phyloP scores from a whole-genome alignment of 1,139 yeast genomes.

The Debaryomyces sp. region DNA sequence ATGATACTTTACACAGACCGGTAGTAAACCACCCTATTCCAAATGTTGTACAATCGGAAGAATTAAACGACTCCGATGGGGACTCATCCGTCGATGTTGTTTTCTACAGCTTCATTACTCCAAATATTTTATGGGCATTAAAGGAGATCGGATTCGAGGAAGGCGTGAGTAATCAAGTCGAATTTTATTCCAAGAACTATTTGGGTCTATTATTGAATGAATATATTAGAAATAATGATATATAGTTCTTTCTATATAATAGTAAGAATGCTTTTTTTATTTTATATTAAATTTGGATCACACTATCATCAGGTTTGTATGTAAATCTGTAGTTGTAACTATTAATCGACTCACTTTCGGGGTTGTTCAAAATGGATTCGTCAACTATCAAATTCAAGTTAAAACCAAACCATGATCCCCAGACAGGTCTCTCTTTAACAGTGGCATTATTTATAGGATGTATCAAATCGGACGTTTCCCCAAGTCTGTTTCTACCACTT shows the following conservation, averaged over 20 bases:
- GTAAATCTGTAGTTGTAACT: slow-evolving; percentile 69
- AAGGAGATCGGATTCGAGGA: slow-evolving; percentile 30
- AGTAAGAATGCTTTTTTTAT: slow-evolving; percentile 6
- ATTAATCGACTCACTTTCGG: slow-evolving; percentile 50
- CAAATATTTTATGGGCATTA: slow-evolving; percentile 63
- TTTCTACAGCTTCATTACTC: slow-evolving; percentile 73
- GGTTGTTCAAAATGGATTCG: slow-evolving; percentile 47
- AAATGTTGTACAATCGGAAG: slow-evolving; percentile 65
- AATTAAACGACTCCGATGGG: slow-evolving; percentile 20
- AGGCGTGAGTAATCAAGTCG: slow-evolving; percentile 15
- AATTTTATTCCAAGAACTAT: slow-evolving; percentile 34
- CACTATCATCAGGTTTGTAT: slow-evolving; percentile 60
- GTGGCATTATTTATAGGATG: slow-evolving; percentile 16
- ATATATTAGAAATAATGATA: slow-evolving; percentile 22
- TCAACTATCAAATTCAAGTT: slow-evolving; percentile 61
- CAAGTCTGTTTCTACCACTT: slow-evolving; percentile 63
- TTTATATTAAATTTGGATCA: slow-evolving; percentile 36
- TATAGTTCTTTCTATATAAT: slow-evolving; percentile 13
- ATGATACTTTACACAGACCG: slow-evolving; percentile 79
- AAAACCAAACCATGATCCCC: slow-evolving; percentile 76
- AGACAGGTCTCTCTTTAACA: slow-evolving; percentile 37
- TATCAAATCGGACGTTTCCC: slow-evolving; percentile 57
- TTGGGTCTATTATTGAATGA: slow-evolving; percentile 38
- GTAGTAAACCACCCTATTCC: slow-evolving; percentile 65
- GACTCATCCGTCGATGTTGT: slow-evolving; percentile 62